Conservation (phyloP, 164 flowering plant species). For the Litsea cubeba region DNA sequence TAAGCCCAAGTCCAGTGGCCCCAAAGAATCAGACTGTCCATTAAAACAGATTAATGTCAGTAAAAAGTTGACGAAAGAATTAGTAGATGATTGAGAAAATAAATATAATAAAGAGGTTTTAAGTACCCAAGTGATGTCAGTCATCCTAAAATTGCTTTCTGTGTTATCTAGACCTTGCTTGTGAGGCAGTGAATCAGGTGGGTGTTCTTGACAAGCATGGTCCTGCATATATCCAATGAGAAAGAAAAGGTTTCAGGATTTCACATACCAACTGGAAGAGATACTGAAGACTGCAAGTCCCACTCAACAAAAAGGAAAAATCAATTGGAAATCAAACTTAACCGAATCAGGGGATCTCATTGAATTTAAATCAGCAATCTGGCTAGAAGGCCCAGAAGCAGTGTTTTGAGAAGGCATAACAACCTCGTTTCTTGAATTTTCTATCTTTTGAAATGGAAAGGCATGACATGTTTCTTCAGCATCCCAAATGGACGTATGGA, state of each 20-base stretch:
- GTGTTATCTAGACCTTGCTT: constrained; percentile 22
- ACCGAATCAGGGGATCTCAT: constrained; percentile 9
- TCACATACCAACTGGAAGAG: background rate
- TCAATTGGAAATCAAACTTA: too few relatives aligned
- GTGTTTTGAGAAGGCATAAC: constrained; percentile 13
- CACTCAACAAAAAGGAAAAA: background rate
- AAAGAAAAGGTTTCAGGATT: background rate
- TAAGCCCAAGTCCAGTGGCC: constrained; percentile 57
- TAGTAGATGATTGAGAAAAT: background rate
- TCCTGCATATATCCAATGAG: constrained; percentile 24
- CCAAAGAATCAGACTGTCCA: constrained; percentile 56
- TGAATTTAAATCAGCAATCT: constrained; percentile 18
- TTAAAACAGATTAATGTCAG: constrained; percentile 5
- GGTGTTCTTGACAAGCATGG: constrained; percentile 25
- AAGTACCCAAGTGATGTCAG: constrained; percentile 65
- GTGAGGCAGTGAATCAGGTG: constrained; percentile 22
- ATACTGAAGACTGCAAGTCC: background rate
- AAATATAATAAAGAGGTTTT: background rate
- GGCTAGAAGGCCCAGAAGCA: constrained; percentile 24
- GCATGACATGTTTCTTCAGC: constrained; percentile 97
- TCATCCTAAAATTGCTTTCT: constrained; percentile 50
- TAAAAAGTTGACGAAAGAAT: too few relatives aligned
- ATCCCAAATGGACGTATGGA: constrained; percentile 77
- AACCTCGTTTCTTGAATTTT: constrained; percentile 13
- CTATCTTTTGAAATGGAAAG: constrained; percentile 59